Evolutionary conservation across 495 filamentous ascomycete species (phyloP), one percentile per base, ranked within the genome.

Genomic region (Parathielavia hyrcaniae): DNA sequence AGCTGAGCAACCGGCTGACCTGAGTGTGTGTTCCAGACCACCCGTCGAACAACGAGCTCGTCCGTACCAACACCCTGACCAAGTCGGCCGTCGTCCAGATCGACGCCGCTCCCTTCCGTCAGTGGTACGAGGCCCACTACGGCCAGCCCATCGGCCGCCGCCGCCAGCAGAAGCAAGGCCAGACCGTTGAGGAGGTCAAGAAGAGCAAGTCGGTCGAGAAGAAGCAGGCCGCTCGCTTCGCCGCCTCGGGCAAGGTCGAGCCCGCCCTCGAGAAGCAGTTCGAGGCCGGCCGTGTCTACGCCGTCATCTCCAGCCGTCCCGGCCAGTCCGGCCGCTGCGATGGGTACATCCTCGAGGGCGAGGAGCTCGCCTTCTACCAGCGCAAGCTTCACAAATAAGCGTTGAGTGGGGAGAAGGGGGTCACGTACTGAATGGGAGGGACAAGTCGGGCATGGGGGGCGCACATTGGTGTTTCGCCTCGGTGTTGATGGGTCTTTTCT

Each of bases 101-200:
- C 79, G 93, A 98, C 77, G 95, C 95, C 62, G 89, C 91, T 51
- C 93, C 93, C 63, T 98, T 98, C 88, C 81, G 93, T 72, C 95
- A 97, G 82, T 98, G 93, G 93, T 98, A 95, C 76, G 93, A 98
- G 84, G 89, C 93, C 60, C 95, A 98, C 86, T 98, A 98, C 81
- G 93, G 93, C 71, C 82, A 87, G 75, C 64, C 78, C 64, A 75
- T 98, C 58, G 93, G 93, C 68, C 86, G 93, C 67, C 84, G 89
- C 73, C 88, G 91, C 79, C 92, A 96, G 81, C 79, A 84, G 71
- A 90, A 90, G 81, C 71, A 74, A 65, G 74, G 75, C 62, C 80
- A 81, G 61, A 71, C 73, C 61, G 71, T 81, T 65, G 86, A 88
- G 73, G 86, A 85, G 71, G 69, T 68, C 65, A 91, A 93, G 87